These are phyloP conservation scores for Fusarium continuum DNA, from an alignment of 2,329 filamentous ascomycete species.

Conservation along the genomic window DNA sequence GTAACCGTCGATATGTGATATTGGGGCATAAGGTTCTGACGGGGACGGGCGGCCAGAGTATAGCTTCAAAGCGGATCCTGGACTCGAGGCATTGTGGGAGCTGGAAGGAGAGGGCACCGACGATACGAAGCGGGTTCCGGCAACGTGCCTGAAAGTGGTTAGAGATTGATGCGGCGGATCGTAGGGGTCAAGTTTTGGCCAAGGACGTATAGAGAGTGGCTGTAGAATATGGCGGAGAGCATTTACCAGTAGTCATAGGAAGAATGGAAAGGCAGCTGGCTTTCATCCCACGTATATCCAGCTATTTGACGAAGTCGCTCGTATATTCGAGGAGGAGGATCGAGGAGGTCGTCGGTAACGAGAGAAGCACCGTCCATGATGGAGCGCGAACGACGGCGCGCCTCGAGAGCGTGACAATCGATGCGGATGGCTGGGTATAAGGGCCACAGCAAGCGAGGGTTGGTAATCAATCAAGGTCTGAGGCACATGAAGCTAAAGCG, in stretches of 20 bases:
- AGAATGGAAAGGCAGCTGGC: conserved; percentile 64
- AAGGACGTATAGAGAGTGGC: background rate
- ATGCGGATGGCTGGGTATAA: conserved; percentile 27
- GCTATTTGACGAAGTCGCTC: conserved; percentile 77
- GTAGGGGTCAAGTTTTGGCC: background rate
- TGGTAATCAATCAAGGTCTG: conserved; percentile 42
- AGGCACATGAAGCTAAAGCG: conserved; percentile 42
- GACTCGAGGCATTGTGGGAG: conserved; percentile 56
- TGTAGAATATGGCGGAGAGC: background rate
- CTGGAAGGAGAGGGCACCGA: conserved; percentile 59
- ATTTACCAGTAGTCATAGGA: conserved; percentile 88
- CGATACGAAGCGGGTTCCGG: conserved; percentile 68
- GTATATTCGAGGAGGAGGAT: conserved; percentile 74
- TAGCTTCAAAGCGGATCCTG: conserved; percentile 54
- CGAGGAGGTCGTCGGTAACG: conserved; percentile 63
- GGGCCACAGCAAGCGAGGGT: conserved; percentile 38
- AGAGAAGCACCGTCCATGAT: conserved; percentile 62
- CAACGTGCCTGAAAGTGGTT: conserved; percentile 65
- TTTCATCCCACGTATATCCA: conserved; percentile 81
- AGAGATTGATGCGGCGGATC: conserved; percentile 5
- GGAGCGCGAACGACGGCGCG: conserved; percentile 42
- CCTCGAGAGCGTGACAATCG: conserved; percentile 34
- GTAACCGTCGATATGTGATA: conserved; percentile 48
- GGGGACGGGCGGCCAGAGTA: conserved; percentile 56
- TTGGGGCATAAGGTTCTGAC: conserved; percentile 51